These are phyloP conservation scores for Backusella circina DNA, from an alignment of 192 early-diverging fungal species.

Conservation along the genomic window DNA sequence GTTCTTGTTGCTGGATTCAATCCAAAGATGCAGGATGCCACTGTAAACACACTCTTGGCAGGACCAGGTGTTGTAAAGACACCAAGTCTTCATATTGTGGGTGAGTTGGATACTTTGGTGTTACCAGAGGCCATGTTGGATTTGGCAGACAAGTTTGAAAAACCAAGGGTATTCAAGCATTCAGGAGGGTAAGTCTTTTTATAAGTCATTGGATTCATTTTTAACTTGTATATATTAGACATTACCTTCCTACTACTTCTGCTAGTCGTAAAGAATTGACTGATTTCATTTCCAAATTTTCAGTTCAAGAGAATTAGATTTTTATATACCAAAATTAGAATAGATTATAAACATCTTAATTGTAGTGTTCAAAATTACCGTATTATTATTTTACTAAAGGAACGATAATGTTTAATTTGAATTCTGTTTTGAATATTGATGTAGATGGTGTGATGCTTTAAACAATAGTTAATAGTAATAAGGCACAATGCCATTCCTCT, in stretches of 20 bases:
- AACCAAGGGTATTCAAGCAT: constrained; percentile 16
- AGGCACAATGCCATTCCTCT: too few species aligned
- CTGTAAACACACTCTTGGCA: background rate
- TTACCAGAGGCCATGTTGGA: constrained; percentile 14
- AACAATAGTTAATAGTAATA: too few species aligned
- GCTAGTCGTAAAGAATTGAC: constrained; percentile 1
- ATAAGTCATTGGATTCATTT: background rate
- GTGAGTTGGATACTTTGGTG: constrained; percentile 27
- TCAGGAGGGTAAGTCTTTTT: constrained; percentile 24
- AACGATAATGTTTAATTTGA: too few species aligned
- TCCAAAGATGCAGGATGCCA: background rate
- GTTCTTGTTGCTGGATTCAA: constrained; percentile 44
- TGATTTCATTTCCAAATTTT: background rate
- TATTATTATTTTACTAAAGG: background rate
- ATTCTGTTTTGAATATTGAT: too few species aligned
- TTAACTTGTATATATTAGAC: background rate
- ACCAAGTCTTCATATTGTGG: constrained; percentile 30
- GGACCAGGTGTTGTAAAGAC: constrained; percentile 1
- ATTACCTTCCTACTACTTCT: constrained; percentile 3
- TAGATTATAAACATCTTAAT: background rate
- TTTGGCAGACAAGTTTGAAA: constrained; percentile 11
- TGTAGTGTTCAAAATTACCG: background rate
- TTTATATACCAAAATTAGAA: background rate
- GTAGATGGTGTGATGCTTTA: too few species aligned
- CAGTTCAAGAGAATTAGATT: background rate